These are phyloP conservation scores for Leavenworthia alabamica DNA, from an alignment of 345 rosid species.

Conservation along the genomic window DNA sequence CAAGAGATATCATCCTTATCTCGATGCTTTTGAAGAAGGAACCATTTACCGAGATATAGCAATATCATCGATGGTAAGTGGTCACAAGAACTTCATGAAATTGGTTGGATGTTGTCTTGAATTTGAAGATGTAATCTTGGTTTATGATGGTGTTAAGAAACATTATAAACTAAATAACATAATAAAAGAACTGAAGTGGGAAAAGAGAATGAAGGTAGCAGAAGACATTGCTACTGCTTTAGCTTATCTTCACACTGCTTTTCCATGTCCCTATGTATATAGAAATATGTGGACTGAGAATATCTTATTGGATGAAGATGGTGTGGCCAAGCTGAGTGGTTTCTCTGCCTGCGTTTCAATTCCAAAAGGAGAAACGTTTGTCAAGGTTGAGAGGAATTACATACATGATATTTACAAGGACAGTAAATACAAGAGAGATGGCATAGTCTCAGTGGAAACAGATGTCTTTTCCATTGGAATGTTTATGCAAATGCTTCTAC, in stretches of 20 bases:
- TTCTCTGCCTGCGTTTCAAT: neutral
- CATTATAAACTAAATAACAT: neutral
- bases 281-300: neutral
- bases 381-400: neutral
- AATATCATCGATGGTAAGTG: conserved; percentile 9
- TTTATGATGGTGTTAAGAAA: conserved; percentile 2
- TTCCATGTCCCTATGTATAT: neutral
- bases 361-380: neutral
- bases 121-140: neutral
- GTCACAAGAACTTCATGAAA: conserved; percentile 14
- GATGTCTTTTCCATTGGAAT: neutral
- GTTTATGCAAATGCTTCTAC: neutral
- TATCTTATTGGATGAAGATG: neutral
- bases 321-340: neutral
- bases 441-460: neutral
- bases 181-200: neutral
- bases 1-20: neutral
- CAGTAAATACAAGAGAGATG: neutral
- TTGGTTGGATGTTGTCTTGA: conserved; percentile 2
- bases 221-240: neutral
- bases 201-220: conserved; percentile 9
- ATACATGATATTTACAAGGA: neutral
- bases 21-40: too few relatives aligned
- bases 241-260: conserved; percentile 14
- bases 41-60: too few relatives aligned